These are phyloP conservation scores for Penicillium nordicum DNA, from an alignment of 2,329 filamentous ascomycete species.

Conservation along the genomic window DNA sequence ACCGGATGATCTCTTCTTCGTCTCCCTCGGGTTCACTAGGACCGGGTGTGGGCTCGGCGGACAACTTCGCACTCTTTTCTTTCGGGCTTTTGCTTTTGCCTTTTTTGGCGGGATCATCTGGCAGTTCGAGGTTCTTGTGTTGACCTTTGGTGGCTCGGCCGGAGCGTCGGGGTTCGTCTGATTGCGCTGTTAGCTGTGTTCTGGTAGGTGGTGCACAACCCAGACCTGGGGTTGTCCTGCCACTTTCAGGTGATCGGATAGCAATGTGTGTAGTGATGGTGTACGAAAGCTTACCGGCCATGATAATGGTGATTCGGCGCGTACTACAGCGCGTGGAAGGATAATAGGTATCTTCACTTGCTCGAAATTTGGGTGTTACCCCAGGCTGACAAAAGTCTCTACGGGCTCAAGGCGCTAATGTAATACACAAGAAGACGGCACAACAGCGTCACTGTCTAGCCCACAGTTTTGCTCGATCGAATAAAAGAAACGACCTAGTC, in stretches of 20 bases:
- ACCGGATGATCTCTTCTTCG: conserved; percentile 80
- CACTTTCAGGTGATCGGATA: conserved; percentile 3
- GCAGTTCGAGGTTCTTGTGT: conserved; percentile 79
- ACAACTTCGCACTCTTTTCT: conserved; percentile 46
- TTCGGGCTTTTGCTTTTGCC: conserved; percentile 47
- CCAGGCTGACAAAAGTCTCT: conserved; percentile 34
- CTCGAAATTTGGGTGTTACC: conserved; percentile 23
- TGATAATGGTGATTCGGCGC: conserved; percentile 39
- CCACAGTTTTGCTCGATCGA: conserved; percentile 35
- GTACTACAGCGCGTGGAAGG: conserved; percentile 38
- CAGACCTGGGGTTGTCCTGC: background rate
- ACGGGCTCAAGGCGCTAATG: conserved; percentile 41
- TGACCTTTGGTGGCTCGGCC: conserved; percentile 96
- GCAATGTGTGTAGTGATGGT: conserved; percentile 15
- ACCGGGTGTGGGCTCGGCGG: conserved; percentile 44
- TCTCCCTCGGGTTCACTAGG: conserved; percentile 58
- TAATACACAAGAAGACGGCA: conserved; percentile 41
- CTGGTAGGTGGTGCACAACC: background rate
- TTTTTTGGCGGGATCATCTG: conserved; percentile 55
- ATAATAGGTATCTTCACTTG: conserved; percentile 18
- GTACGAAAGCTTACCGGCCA: conserved; percentile 60
- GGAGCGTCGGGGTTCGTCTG: conserved; percentile 85
- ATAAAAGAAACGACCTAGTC: conserved; percentile 22
- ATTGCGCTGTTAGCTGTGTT: conserved; percentile 30
- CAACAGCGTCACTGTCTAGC: conserved; percentile 28